These are phyloP conservation scores for Brasilioporus rufonigricans DNA, from an alignment of 768 basidiomycete species.

Conservation along the genomic window DNA sequence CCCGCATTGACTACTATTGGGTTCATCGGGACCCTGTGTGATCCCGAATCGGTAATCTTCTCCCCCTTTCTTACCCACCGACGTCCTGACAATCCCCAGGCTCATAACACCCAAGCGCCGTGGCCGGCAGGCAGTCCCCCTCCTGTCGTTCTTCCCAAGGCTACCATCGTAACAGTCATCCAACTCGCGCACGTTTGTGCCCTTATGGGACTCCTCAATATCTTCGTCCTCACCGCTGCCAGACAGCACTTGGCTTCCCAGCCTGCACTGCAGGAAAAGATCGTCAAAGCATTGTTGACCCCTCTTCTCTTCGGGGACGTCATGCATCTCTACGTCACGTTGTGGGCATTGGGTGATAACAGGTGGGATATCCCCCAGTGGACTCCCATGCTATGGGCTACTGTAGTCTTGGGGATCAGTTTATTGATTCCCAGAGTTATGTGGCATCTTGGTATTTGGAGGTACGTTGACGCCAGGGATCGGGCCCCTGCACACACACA, in stretches of 20 bases:
- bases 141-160: slow-evolving; percentile 49
- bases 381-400: slow-evolving; percentile 70
- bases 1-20: slow-evolving; percentile 64
- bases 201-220: slow-evolving; percentile 67
- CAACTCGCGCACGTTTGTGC: slow-evolving; percentile 80
- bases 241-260: slow-evolving; percentile 57
- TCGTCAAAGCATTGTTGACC: slow-evolving; percentile 58
- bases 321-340: slow-evolving; percentile 60
- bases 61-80: not conserved
- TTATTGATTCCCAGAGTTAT: slow-evolving; percentile 67
- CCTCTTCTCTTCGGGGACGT: slow-evolving; percentile 72
- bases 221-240: slow-evolving; percentile 60
- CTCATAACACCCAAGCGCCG: slow-evolving; percentile 73
- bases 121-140: slow-evolving; percentile 54
- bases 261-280: slow-evolving; percentile 69
- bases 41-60: slow-evolving; percentile 58
- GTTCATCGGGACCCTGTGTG: slow-evolving; percentile 61
- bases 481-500: slow-evolving; percentile 19
- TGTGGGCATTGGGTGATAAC: slow-evolving; percentile 75
- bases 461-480: slow-evolving; percentile 69
- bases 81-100: slow-evolving; percentile 37
- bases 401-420: slow-evolving; percentile 58
- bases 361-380: slow-evolving; percentile 60
- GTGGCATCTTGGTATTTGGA: slow-evolving; percentile 75
- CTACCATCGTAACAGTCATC: slow-evolving; percentile 65